Evolutionary conservation across 352 stramenopile genomes (phyloP).

Genomic region (Phytophthora sp.): DNA sequence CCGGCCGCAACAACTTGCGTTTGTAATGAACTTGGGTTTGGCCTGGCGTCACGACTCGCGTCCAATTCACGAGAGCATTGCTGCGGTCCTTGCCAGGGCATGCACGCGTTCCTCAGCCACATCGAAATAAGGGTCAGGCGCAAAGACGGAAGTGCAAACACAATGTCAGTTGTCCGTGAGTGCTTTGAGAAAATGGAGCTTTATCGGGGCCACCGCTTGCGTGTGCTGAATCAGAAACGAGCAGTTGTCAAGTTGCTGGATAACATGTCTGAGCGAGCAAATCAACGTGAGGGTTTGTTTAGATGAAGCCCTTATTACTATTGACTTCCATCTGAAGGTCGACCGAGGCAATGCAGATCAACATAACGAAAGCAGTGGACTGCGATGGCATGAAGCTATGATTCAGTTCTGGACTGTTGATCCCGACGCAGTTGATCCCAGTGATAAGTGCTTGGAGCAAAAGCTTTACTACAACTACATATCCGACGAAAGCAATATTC

Average conservation of each 20-base stretch:
- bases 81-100: not conserved
- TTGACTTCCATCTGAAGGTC: constrained; percentile 3
- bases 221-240: not conserved
- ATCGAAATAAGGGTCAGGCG: not conserved
- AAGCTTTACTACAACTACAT: constrained; percentile 10
- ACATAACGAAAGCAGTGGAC: not conserved
- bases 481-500: not conserved
- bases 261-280: not conserved
- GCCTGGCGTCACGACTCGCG: not conserved
- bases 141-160: not conserved
- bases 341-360: not conserved
- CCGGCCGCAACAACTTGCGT: not conserved
- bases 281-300: not conserved
- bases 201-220: not conserved
- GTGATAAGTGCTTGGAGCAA: not conserved
- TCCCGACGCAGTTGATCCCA: not conserved
- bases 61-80: not conserved
- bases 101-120: not conserved
- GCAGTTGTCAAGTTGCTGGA: not conserved
- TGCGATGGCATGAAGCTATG: constrained; percentile 1
- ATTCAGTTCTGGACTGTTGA: not conserved
- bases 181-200: constrained; percentile 9
- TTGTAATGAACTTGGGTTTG: not conserved
- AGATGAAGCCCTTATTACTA: not conserved
- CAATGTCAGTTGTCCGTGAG: not conserved